Percentiles rank a stretch among this genome's conserved stretches.
These are phyloP conservation scores for Bipolaris zeicola DNA, from an alignment of 2,329 filamentous ascomycete species.

Conservation along the genomic window DNA sequence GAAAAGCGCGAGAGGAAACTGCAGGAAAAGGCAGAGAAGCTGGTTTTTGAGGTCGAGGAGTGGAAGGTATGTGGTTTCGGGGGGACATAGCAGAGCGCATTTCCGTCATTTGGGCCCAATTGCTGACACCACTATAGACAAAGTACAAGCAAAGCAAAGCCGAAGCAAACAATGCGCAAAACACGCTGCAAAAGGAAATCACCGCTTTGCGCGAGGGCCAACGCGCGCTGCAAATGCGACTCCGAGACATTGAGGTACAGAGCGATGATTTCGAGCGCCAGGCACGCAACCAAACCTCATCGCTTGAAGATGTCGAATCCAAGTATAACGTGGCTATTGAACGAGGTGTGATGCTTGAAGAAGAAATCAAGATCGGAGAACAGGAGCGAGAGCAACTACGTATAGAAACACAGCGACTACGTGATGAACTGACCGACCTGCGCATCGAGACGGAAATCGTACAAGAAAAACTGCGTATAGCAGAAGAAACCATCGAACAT, in stretches of 20 bases:
- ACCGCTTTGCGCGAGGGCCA: slow-evolving; percentile 86
- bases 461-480: slow-evolving; percentile 87
- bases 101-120: not conserved
- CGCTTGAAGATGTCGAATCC: slow-evolving; percentile 93
- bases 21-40: slow-evolving; percentile 82
- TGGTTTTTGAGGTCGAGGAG: slow-evolving; percentile 91
- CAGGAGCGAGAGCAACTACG: slow-evolving; percentile 87
- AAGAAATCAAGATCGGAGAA: slow-evolving; percentile 89
- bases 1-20: slow-evolving; percentile 89
- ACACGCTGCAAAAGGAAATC: slow-evolving; percentile 90
- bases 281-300: slow-evolving; percentile 92
- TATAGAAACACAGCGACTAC: slow-evolving; percentile 87
- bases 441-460: slow-evolving; percentile 95
- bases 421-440: slow-evolving; percentile 89
- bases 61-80: slow-evolving; percentile 77
- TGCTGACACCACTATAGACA: slow-evolving; percentile 59
- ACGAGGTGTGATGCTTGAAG: slow-evolving; percentile 88
- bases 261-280: slow-evolving; percentile 99
- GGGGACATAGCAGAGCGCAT: not conserved
- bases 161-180: slow-evolving; percentile 85
- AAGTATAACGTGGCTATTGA: slow-evolving; percentile 97
- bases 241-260: slow-evolving; percentile 94
- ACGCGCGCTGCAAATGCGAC: slow-evolving; percentile 76
- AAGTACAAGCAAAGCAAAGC: slow-evolving; percentile 96
- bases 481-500: slow-evolving; percentile 58